Conservation (phyloP, 2,329 filamentous ascomycete species). For the Cryphonectria naterciae region DNA sequence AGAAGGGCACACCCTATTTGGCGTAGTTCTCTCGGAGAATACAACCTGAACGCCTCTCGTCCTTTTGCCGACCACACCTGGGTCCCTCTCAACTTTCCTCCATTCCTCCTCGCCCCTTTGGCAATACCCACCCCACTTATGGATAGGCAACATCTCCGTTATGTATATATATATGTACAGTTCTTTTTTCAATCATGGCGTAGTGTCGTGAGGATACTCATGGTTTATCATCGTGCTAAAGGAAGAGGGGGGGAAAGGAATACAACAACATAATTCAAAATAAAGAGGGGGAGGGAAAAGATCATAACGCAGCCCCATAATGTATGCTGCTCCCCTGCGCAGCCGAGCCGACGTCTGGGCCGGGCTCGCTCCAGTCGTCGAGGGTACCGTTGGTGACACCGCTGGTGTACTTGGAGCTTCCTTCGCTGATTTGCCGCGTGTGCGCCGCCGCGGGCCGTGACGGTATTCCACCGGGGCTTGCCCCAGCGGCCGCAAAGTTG, state of each 20-base stretch:
- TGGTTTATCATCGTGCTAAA: neutral
- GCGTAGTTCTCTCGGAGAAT: neutral
- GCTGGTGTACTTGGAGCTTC: slow-evolving; percentile 53
- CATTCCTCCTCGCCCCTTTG: neutral
- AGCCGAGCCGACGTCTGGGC: slow-evolving; percentile 55
- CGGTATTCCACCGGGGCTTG: slow-evolving; percentile 29
- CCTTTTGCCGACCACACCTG: slow-evolving; percentile 3
- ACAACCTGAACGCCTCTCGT: slow-evolving; percentile 2
- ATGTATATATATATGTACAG: slow-evolving; percentile 17
- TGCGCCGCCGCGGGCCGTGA: slow-evolving; percentile 39
- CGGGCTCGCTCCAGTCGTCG: slow-evolving; percentile 56
- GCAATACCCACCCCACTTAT: neutral
- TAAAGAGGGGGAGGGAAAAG: neutral
- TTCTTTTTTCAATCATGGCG: neutral
- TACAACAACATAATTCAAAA: slow-evolving; percentile 1
- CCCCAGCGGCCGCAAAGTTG: slow-evolving; percentile 36
- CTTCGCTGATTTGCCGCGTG: slow-evolving; percentile 44
- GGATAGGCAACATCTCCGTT: neutral
- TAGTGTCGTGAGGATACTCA: neutral
- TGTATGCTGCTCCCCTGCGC: slow-evolving; percentile 15
- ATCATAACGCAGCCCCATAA: slow-evolving; percentile 25
- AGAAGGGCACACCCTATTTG: neutral
- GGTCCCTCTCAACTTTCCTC: neutral
- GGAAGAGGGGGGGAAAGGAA: slow-evolving; percentile 2
- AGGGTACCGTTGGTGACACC: slow-evolving; percentile 46